Evolutionary conservation across 768 basidiomycete species (phyloP).

Genomic region (Boletus barrowsii): DNA sequence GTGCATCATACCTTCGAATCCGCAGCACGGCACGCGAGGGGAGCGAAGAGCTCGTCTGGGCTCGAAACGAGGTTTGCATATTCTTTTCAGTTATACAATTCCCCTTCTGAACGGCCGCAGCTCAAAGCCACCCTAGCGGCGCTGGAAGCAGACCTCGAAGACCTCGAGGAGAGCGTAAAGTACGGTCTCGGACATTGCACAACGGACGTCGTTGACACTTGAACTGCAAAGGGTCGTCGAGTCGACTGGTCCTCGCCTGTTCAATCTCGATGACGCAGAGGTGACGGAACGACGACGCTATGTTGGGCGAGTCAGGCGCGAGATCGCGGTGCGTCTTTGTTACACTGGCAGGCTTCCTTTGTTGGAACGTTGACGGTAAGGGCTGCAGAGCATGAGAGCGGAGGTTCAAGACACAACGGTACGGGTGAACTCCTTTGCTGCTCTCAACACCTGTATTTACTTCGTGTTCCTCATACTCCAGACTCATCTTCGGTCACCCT

Average conservation of each 20-base stretch:
- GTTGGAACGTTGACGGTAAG: conserved; percentile 34
- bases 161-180: conserved; percentile 93
- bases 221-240: conserved; percentile 75
- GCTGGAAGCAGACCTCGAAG: conserved; percentile 85
- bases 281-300: conserved; percentile 74
- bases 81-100: too few species aligned
- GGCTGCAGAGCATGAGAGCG: conserved; percentile 66
- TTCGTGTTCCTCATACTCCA: neutral
- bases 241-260: conserved; percentile 75
- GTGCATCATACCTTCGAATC: conserved; percentile 76
- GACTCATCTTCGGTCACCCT: conserved; percentile 16
- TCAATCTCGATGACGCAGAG: conserved; percentile 78
- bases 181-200: conserved; percentile 33
- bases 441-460: neutral
- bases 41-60: conserved; percentile 79
- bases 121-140: conserved; percentile 73
- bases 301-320: conserved; percentile 66
- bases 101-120: conserved; percentile 32
- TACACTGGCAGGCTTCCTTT: conserved; percentile 3
- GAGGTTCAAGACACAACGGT: conserved; percentile 43
- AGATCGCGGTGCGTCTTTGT: conserved; percentile 68
- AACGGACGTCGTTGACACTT: conserved; percentile 1
- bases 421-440: neutral
- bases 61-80: conserved; percentile 63
- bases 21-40: conserved; percentile 68